Base-by-base conservation (phyloP, 768 basidiomycete genomes). In the Floccularia luteovirens region DNA sequence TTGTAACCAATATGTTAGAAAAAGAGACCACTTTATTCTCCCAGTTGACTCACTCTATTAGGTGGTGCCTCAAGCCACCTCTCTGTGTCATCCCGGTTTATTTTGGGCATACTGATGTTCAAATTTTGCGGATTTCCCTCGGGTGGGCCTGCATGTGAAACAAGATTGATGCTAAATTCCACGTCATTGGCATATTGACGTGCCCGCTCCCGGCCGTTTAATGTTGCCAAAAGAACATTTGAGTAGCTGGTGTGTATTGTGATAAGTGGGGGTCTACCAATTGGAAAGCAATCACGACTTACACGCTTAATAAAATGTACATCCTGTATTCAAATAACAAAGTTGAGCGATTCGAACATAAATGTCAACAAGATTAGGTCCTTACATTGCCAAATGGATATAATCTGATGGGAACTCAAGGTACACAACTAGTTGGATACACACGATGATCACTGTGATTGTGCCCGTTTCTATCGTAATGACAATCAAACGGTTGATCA, bases 381-480 rank as follows among this genome's bases (percentile, higher is more conserved):
- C 36, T 10, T 38, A 38, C 38, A 24, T 16, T 6, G 38, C 38
- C 13, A 39, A 28, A 24, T 39, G 25, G 13, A 39, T 7, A 20
- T 39, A 39, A 30, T 16, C 14, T 12, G 25, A 27, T 5, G 38
- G 38, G 38, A 21, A 39, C 23, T 25, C 21, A 13, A 39, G 16
- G 25, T 39, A 47, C 13, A 47, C 22, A 1, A 42, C 27, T 7
- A 47, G 38, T 10, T 47, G 42, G 19, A 43, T 19, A 22, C 39
- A 17, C 6, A 41, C 42, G 14, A 39, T 36, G 7, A 41, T 11
- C n/a, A 43, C 46, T 12, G 46, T 47, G 5, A 47, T 28, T 6
- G 46, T 32, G 6, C 46, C 46, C 32, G 46, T 47, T 34, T 47
- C 46, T n/a, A 47, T 43, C 10, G 46, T 32, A 19, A 43, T 38